Evolutionary conservation across 176 grass and related monocot genomes (phyloP).

Genomic region (Alloteropsis semialata): DNA sequence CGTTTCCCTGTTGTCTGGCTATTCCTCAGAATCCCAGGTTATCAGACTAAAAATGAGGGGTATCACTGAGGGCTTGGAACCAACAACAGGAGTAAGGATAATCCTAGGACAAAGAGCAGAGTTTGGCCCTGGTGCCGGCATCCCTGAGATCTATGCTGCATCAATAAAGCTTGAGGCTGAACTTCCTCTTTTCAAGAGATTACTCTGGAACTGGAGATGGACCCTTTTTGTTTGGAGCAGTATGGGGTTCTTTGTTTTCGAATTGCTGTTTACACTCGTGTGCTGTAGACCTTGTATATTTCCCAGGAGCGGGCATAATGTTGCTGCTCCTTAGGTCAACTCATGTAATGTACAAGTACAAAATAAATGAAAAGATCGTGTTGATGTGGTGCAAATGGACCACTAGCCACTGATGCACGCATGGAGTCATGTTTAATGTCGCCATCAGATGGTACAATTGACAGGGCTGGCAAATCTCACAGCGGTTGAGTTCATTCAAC

Average conservation of each 20-base stretch:
- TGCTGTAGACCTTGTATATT: conserved; percentile 76
- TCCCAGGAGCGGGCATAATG: conserved; percentile 47
- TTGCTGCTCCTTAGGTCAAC: conserved; percentile 16
- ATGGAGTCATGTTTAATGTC: background rate
- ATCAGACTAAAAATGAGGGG: conserved; percentile 72
- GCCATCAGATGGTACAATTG: background rate
- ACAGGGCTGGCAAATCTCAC: background rate
- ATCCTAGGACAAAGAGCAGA: conserved; percentile 82
- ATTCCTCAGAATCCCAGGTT: conserved; percentile 77
- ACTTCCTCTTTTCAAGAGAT: conserved; percentile 71
- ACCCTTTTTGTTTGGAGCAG: conserved; percentile 89
- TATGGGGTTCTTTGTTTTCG: conserved; percentile 63
- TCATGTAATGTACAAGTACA: conserved; percentile 24
- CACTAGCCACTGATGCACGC: background rate
- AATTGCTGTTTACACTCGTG: conserved; percentile 56
- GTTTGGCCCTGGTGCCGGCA: conserved; percentile 62
- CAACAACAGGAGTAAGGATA: conserved; percentile 60
- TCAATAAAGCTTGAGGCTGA: conserved; percentile 72
- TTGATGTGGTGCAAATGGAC: background rate
- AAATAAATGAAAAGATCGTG: conserved; percentile 31
- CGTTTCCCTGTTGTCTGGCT: conserved; percentile 64
- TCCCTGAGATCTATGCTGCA: conserved; percentile 80
- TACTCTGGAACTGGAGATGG: conserved; percentile 90
- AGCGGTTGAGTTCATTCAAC: background rate
- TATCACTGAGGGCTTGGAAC: conserved; percentile 52